Conservation (phyloP, 352 stramenopile genomes). For the Globisporangium parvum region DNA sequence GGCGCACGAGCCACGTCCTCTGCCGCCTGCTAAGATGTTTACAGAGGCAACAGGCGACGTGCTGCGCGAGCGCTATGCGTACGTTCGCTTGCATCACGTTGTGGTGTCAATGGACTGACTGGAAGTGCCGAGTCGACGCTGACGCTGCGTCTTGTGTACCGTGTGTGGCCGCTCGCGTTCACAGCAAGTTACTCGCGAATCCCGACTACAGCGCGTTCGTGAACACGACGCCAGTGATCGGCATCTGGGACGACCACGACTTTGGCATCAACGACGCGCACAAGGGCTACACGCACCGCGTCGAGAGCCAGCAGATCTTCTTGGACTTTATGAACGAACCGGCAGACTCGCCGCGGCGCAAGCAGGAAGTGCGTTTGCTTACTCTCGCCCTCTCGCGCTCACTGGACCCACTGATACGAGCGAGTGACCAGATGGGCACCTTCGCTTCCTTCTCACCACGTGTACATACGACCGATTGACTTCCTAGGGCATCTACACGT, state of each 20-base stretch:
- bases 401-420: background rate
- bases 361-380: conserved; percentile 42
- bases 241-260: conserved; percentile 90
- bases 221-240: conserved; percentile 63
- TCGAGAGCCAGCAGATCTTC: conserved; percentile 81
- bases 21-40: conserved; percentile 56
- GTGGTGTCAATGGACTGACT: too few relatives aligned
- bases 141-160: background rate
- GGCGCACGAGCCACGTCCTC: conserved; percentile 33
- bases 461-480: background rate
- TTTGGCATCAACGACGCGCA: conserved; percentile 88
- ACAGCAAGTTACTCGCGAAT: conserved; percentile 56
- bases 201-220: conserved; percentile 61
- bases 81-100: conserved; percentile 14
- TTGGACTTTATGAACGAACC: conserved; percentile 82
- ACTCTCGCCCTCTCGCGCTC: background rate
- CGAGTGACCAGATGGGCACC: too few relatives aligned
- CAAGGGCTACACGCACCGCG: conserved; percentile 65
- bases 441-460: background rate
- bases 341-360: conserved; percentile 58
- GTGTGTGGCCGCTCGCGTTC: background rate
- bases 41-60: conserved; percentile 38
- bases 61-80: conserved; percentile 61
- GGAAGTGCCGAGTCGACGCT: background rate
- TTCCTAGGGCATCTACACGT: conserved; percentile 78